Conservation (phyloP, 306 rosid species). For the Gastrolobium bilobum region DNA sequence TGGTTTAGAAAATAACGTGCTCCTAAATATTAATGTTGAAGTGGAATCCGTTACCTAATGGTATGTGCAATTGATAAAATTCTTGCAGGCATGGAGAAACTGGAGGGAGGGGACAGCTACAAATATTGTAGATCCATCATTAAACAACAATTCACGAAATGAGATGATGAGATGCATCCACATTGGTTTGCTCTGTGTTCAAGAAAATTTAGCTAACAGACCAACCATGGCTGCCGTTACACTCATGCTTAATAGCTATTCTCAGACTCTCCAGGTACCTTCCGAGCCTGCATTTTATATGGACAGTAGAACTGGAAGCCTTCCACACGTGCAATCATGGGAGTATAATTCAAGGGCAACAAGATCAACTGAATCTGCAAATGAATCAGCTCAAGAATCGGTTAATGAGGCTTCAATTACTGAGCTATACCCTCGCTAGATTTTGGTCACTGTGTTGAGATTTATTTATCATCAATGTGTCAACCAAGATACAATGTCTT, state of each 20-base stretch:
- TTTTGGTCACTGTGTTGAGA: background rate
- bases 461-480: background rate
- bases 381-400: background rate
- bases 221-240: slow-evolving; percentile 48
- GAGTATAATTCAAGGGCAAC: background rate
- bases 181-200: no score
- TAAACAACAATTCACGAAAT: no score
- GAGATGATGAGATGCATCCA: no score
- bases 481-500: background rate
- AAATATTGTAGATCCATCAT: no score
- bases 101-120: no score
- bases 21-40: background rate
- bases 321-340: no score
- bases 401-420: slow-evolving; percentile 32
- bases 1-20: background rate
- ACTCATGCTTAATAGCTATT: slow-evolving; percentile 47
- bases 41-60: background rate
- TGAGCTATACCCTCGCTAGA: slow-evolving; percentile 40
- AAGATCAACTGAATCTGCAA: background rate
- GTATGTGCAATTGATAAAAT: background rate
- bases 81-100: no score
- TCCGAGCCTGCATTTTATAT: background rate
- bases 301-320: no score
- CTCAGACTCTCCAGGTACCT: slow-evolving; percentile 30
- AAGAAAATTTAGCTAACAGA: no score